Conservation (phyloP, 352 stramenopile species). For the Pythium vanterpoolii region DNA sequence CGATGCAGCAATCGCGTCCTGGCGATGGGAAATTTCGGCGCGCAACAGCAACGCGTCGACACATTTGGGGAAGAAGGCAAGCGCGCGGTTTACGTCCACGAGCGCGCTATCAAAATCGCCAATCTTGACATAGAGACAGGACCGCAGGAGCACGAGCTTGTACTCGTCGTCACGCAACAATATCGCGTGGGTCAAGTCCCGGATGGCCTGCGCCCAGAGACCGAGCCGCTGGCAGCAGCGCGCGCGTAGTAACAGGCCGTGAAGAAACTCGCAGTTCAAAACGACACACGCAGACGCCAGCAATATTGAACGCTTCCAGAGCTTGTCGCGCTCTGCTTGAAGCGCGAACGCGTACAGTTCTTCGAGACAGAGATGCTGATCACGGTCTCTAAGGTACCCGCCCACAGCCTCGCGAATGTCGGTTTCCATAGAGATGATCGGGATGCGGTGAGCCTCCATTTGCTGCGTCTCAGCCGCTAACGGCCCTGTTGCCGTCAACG, state of each 20-base stretch:
- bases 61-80: conserved; percentile 62
- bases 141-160: conserved; percentile 49
- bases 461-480: background rate
- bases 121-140: conserved; percentile 58
- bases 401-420: conserved; percentile 44
- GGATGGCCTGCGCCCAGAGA: conserved; percentile 68
- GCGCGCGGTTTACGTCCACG: conserved; percentile 48
- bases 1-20: conserved; percentile 39
- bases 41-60: conserved; percentile 64
- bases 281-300: conserved; percentile 66
- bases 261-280: conserved; percentile 59
- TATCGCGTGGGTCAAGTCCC: conserved; percentile 58
- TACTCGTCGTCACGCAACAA: conserved; percentile 48
- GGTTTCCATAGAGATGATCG: conserved; percentile 43
- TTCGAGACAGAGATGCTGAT: conserved; percentile 58
- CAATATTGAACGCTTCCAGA: conserved; percentile 71
- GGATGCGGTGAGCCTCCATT: conserved; percentile 12
- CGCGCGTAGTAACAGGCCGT: conserved; percentile 54
- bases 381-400: conserved; percentile 49
- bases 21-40: conserved; percentile 58
- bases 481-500: background rate
- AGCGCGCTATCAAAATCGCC: conserved; percentile 49
- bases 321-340: conserved; percentile 44
- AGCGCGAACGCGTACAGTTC: conserved; percentile 60
- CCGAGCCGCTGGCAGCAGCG: conserved; percentile 67